Base-by-base conservation (phyloP, 257 asterid species). In the Henckelia pumila region DNA sequence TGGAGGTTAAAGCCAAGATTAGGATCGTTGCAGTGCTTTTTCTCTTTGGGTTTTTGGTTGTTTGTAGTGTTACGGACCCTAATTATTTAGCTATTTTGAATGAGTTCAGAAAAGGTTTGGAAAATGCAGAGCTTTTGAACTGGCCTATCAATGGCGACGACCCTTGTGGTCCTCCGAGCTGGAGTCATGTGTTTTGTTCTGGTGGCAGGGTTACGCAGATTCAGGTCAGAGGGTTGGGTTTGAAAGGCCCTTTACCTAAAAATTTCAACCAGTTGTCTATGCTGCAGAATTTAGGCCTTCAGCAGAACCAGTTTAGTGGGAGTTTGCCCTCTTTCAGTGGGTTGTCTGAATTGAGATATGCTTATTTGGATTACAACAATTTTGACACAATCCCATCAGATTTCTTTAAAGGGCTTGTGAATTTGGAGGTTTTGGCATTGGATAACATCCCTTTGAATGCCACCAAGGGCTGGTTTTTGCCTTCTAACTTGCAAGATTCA, bases 111-210 rank as follows among this genome's bases (percentile, higher is more conserved):
- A 75, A 85, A 55, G 91, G 91, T 32, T 56, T 92, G 64, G 79
- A 81, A 66, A 92, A 89, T 80, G 84, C 84, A 14, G 89, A 92
- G 80, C 87, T 92, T 11, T 64, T 92, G 72, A 70, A 80, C 4
- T 92, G 96, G 98, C 95, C 96, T 22, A 79, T 69, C 32, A 76
- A 71, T 68, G 80, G 89, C 66, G 81, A 73, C 59, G 92, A 92
- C 82, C 95, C 98, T 1, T 89, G 98, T 68, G 96, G 95, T 8
- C 83, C 96, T 37, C 95, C 95, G 21, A 71, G 69, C 6, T 92
- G 96, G 98, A 87, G 84, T 0, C 91, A 89, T 77, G 49, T 92
- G 1, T 86, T 29, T 62, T 92, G 98, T 55, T 29, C 74, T 10
- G 83, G 73, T 19, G 67, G 59, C 69, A 75, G 95, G 37, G 91